Conservation (phyloP, 2,329 filamentous ascomycete species). For the Fusarium sp. region DNA sequence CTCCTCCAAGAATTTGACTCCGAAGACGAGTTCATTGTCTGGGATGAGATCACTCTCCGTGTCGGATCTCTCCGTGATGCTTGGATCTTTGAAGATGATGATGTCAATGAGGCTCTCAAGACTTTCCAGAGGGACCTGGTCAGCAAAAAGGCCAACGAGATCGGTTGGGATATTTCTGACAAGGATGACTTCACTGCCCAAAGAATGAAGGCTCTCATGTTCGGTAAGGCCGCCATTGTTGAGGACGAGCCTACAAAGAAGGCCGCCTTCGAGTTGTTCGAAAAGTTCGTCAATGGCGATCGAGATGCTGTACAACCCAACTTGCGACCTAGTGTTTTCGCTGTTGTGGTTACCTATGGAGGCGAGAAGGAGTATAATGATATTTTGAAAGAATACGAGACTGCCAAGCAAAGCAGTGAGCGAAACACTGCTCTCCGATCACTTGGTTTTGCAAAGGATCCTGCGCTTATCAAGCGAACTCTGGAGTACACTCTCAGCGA, state of each 20-base stretch:
- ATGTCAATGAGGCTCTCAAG: constrained; percentile 78
- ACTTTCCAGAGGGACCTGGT: constrained; percentile 83
- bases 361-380: constrained; percentile 63
- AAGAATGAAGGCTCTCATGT: constrained; percentile 93
- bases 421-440: constrained; percentile 89
- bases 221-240: constrained; percentile 80
- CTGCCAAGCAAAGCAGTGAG: constrained; percentile 77
- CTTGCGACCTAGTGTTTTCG: constrained; percentile 85
- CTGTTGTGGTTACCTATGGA: constrained; percentile 83
- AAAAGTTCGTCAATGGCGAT: constrained; percentile 82
- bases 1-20: constrained; percentile 84
- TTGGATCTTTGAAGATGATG: constrained; percentile 81
- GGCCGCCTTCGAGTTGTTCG: constrained; percentile 89
- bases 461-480: constrained; percentile 82
- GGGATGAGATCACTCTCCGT: constrained; percentile 87
- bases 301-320: constrained; percentile 87
- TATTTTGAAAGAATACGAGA: constrained; percentile 42
- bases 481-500: constrained; percentile 77
- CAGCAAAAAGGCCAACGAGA: constrained; percentile 80
- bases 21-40: constrained; percentile 90
- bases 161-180: constrained; percentile 88
- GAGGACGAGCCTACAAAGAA: constrained; percentile 81
- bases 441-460: constrained; percentile 79
- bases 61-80: constrained; percentile 81
- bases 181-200: constrained; percentile 88